A percentile compares a stretch with the other conserved stretches of the same genome.
Evolutionary conservation across 2,329 filamentous ascomycete species (phyloP).

Genomic region (Cladophialophora immunda): DNA sequence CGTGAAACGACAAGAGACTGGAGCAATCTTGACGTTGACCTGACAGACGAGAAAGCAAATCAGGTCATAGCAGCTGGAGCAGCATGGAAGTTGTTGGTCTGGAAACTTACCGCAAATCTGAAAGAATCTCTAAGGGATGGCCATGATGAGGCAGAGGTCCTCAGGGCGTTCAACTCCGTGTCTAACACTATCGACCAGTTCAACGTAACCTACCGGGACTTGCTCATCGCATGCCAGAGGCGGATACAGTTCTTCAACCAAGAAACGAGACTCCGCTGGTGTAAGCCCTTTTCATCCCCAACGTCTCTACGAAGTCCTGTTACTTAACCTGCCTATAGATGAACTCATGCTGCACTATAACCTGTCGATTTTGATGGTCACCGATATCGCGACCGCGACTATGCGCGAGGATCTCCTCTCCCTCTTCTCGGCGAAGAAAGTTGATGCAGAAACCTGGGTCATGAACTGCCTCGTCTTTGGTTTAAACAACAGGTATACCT

Average conservation of each 20-base stretch:
- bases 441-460: conserved; percentile 42
- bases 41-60: conserved; percentile 44
- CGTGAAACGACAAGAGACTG: conserved; percentile 42
- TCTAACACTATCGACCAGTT: conserved; percentile 44
- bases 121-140: conserved; percentile 47
- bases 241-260: conserved; percentile 46
- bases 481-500: conserved; percentile 43
- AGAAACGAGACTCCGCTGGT: conserved; percentile 47
- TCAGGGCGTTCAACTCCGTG: conserved; percentile 41
- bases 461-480: conserved; percentile 45
- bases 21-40: conserved; percentile 39
- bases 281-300: conserved; percentile 17
- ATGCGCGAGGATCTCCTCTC: conserved; percentile 42
- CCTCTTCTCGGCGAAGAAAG: conserved; percentile 37
- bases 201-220: conserved; percentile 43
- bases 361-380: conserved; percentile 43
- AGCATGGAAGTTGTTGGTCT: conserved; percentile 44
- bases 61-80: conserved; percentile 44
- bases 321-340: conserved; percentile 24
- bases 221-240: conserved; percentile 43
- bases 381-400: conserved; percentile 42
- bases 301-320: background rate
- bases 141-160: conserved; percentile 44
- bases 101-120: conserved; percentile 44
- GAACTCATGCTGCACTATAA: conserved; percentile 45